These are phyloP conservation scores for Arabidopsis thaliana DNA, from an alignment of 345 rosid species.

Conservation along the genomic window TAIR10.1 NC_003075.7:15016001-15016500, in stretches of 20 bases:
- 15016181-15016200: slow-evolving; percentile 35
- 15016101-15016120: slow-evolving; percentile 60
- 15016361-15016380: slow-evolving; percentile 77
- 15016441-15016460: slow-evolving; percentile 72
- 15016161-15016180: slow-evolving; percentile 44
- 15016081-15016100: slow-evolving; percentile 56
- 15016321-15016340: slow-evolving; percentile 70
- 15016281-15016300: slow-evolving; percentile 49
- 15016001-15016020: slow-evolving; percentile 44
- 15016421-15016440: slow-evolving; percentile 72
- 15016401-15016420: slow-evolving; percentile 66
- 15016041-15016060: slow-evolving; percentile 30
- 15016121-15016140: slow-evolving; percentile 62
- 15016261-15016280: slow-evolving; percentile 24
- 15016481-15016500: slow-evolving; percentile 79
- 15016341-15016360: slow-evolving; percentile 68
- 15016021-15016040: slow-evolving; percentile 39
- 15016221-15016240: slow-evolving; percentile 37
- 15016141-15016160: slow-evolving; percentile 43
- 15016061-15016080: slow-evolving; percentile 41
- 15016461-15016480: slow-evolving; percentile 78
- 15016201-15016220: slow-evolving; percentile 27
- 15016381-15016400: slow-evolving; percentile 77
- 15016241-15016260: slow-evolving; percentile 16
- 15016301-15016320: slow-evolving; percentile 47